Base-by-base conservation (phyloP, 805 yeast genomes). In the Priceomyces fermenticarens region DNA sequence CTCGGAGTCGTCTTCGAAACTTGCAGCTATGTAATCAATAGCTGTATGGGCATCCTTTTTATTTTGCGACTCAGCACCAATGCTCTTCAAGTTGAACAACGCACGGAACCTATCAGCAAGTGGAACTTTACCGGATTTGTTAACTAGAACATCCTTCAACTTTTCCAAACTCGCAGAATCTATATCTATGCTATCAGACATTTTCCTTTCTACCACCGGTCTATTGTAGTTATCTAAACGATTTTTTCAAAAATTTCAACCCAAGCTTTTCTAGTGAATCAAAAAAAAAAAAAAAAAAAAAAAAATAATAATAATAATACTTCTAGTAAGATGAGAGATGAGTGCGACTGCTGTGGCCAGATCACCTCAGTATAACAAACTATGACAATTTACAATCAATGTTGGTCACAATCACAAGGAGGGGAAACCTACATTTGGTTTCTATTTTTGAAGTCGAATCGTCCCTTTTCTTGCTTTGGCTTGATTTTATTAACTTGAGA, bases 51-150 rank as follows among this genome's bases (percentile, higher is more conserved):
- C 95, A 33, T 67, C 73, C 32, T 61, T 70, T 29, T 70, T 67
- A 13, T 68, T 62, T 32, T 66, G 60, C 31, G 83, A 81, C 44
- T 88, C 95, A 36, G 83, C 80, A 30, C 96, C 99, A 39, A 87
- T 72, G 35, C 87, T 79, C 65, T 93, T 93, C 54, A 93, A 72
- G 66, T 85, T 88, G 75, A 93, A 93, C 28, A 93, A 74, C 5
- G 99, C 98, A 63, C 99, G 78, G 68, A 93, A 93, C 55, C 99
- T 77, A 62, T 77, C 81, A 3, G 97, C 93, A 27, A 93, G 75
- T 42, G 84, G 83, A 14, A 78, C 80, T 11, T 80, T 70, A 3
- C 96, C 96, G 3, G 72, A 53, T 48, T 72, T 75, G 72, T 84
- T 83, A 40, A 78, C 60, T 42, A 86, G 68, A 41, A 85, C 74